A percentile compares a stretch with the other conserved stretches of the same genome.
Evolutionary conservation across 2,329 filamentous ascomycete species (phyloP).

Genomic region (Fonsecaea pedrosoi): DNA sequence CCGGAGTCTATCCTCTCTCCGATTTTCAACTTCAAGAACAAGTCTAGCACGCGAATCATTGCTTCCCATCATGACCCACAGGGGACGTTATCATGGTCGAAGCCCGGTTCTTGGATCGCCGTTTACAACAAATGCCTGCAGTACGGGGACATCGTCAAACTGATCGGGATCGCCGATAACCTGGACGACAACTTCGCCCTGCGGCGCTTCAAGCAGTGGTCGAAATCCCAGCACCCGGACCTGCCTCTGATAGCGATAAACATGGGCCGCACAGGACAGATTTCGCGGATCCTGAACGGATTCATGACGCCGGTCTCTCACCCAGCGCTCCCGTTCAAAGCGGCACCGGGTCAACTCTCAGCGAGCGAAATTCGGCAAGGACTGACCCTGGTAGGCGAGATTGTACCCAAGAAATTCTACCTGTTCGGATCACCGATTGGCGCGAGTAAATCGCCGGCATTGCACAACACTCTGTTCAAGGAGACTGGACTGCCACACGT

Average conservation of each 20-base stretch:
- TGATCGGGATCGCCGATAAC: slow-evolving; percentile 78
- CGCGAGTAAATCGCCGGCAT: slow-evolving; percentile 80
- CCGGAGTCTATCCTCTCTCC: slow-evolving; percentile 75
- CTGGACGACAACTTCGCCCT: slow-evolving; percentile 88
- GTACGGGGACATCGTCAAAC: slow-evolving; percentile 91
- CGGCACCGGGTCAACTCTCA: slow-evolving; percentile 91
- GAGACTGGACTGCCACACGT: slow-evolving; percentile 79
- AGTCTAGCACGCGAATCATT: slow-evolving; percentile 81
- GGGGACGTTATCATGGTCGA: slow-evolving; percentile 78
- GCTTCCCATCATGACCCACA: slow-evolving; percentile 92
- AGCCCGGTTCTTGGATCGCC: slow-evolving; percentile 86
- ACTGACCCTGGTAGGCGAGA: slow-evolving; percentile 77
- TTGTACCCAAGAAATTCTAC: slow-evolving; percentile 77
- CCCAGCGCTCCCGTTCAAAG: slow-evolving; percentile 85
- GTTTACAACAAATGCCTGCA: slow-evolving; percentile 90
- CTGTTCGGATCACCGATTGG: slow-evolving; percentile 87
- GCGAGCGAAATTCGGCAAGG: slow-evolving; percentile 84
- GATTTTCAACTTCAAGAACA: slow-evolving; percentile 64
- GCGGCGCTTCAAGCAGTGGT: slow-evolving; percentile 78
- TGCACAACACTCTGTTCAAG: slow-evolving; percentile 86
- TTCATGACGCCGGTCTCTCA: slow-evolving; percentile 97
- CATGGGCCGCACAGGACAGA: slow-evolving; percentile 86
- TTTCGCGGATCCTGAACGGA: slow-evolving; percentile 86
- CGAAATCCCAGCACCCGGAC: slow-evolving; percentile 69
- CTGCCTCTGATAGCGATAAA: slow-evolving; percentile 94